Evolutionary conservation across 768 basidiomycete genomes (phyloP), one percentile per base, ranked within the genome.

Genomic region (Serendipita sp.): DNA sequence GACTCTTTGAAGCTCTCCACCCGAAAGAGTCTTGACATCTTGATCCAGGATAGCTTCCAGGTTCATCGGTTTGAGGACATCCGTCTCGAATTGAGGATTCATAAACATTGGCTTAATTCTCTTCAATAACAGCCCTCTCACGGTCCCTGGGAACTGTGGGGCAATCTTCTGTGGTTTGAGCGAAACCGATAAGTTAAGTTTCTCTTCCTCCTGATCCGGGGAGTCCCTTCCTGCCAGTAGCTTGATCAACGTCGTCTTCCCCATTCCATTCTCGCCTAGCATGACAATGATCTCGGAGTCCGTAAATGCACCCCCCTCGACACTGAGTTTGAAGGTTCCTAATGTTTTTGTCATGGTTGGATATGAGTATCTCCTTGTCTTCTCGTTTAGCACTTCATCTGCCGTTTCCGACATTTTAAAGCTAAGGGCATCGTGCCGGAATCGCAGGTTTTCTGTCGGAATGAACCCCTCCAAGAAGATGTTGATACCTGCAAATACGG

Each of bases 251-350:
- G 96, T 99, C 48, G 96, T 97, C 80, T 99, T 99, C 45, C 96
- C 94, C 2, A 92, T 99, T 60, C 96, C 96, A 75, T 99, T 99
- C 81, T 99, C 96, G 67, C 96, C 96, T 38, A 99, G 79, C 86
- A 99, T 90, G 74, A 99, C 96, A 70, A 99, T 92, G 74, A 99
- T 99, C 74, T 99, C 96, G 1, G 94, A 97, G 73, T 98, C 94
- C n/a, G 95, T 94, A 77, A 98, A 99, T 38, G 82, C 82, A 30
- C 96, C 96, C 0, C 75, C 77, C 70, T 95, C 83, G 64, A 99
- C 90, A 60, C 92, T 91, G 56, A 99, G 83, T 76, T 99, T 97
- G 85, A 99, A 99, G 68, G 72, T 73, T 35, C 96, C 96, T 60
- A 97, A 82, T 0, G 96, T 98, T 78, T 99, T 99, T 67, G 89